Evolutionary conservation across 1,284 basidiomycete species (phyloP).

Genomic region (Irpex rosettiformis): DNA sequence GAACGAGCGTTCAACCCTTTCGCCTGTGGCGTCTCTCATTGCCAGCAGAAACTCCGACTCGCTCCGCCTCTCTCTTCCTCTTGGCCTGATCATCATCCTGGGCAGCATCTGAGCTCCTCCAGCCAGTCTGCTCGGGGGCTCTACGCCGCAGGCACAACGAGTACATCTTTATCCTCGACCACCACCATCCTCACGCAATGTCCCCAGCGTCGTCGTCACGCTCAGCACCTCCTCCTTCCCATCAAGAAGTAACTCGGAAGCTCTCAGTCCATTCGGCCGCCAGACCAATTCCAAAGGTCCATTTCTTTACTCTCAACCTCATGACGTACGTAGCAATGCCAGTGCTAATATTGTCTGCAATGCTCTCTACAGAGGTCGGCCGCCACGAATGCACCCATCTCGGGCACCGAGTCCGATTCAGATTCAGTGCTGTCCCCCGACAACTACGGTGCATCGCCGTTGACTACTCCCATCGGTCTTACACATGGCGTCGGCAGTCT

Average conservation of each 20-base stretch:
- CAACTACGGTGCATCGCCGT: slow-evolving; percentile 34
- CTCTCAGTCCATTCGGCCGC: slow-evolving; percentile 66
- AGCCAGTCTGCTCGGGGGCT: neutral
- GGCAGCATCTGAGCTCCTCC: neutral
- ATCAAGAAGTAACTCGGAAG: slow-evolving; percentile 84
- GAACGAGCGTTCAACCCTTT: neutral
- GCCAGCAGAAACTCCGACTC: neutral
- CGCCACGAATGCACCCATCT: slow-evolving; percentile 42
- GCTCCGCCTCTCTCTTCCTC: neutral
- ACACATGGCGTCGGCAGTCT: slow-evolving; percentile 21
- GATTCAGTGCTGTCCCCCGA: slow-evolving; percentile 69
- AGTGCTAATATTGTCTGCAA: slow-evolving; percentile 3
- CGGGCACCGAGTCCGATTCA: slow-evolving; percentile 85
- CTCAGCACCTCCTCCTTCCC: slow-evolving; percentile 72
- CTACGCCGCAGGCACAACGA: neutral
- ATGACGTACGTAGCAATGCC: slow-evolving; percentile 10
- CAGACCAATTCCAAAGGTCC: slow-evolving; percentile 36
- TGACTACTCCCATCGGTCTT: slow-evolving; percentile 15
- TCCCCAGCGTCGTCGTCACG: slow-evolving; percentile 37
- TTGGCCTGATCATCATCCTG: neutral
- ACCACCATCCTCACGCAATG: neutral
- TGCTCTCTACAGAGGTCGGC: slow-evolving; percentile 23
- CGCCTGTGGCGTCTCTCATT: neutral
- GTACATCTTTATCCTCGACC: neutral
- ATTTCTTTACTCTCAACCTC: slow-evolving; percentile 27